Conservation (phyloP, 306 rosid species). For the Medicago arabica region DNA sequence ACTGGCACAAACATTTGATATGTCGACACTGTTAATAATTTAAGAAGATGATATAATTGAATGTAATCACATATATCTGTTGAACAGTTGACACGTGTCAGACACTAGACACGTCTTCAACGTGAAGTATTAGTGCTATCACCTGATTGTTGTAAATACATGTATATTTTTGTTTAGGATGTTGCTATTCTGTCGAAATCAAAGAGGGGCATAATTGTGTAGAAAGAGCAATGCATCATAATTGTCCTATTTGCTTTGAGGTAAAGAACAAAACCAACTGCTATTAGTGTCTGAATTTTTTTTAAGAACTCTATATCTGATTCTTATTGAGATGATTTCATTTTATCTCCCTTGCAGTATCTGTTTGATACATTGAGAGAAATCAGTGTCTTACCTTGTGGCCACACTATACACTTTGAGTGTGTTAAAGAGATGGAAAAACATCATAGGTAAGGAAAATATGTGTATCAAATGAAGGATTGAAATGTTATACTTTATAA, state of each 20-base stretch:
- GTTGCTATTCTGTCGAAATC: constrained; percentile 74
- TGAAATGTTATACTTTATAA: background rate
- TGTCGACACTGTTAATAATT: background rate
- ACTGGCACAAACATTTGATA: background rate
- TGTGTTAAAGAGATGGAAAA: constrained; percentile 78
- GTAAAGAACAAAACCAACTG: constrained; percentile 39
- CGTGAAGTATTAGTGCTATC: background rate
- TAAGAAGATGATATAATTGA: too few relatives aligned
- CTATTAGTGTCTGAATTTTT: background rate
- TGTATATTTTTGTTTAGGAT: constrained; percentile 51
- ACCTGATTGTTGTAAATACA: constrained; percentile 13
- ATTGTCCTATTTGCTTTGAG: constrained; percentile 92
- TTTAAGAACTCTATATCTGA: background rate
- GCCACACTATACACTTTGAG: constrained; percentile 85
- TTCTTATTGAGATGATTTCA: constrained; percentile 27
- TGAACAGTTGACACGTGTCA: background rate
- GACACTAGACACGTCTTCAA: background rate
- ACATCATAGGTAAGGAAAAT: constrained; percentile 63
- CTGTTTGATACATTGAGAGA: constrained; percentile 72
- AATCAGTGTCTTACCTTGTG: constrained; percentile 79
- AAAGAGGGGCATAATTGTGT: constrained; percentile 71
- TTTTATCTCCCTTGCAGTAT: constrained; percentile 56
- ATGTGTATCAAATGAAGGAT: background rate
- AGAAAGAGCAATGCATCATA: constrained; percentile 86
- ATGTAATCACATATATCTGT: background rate